Percentiles rank a stretch among this genome's conserved stretches.
Evolutionary conservation across 1,284 basidiomycete species (phyloP).

Genomic region (Tilletia setariae): DNA sequence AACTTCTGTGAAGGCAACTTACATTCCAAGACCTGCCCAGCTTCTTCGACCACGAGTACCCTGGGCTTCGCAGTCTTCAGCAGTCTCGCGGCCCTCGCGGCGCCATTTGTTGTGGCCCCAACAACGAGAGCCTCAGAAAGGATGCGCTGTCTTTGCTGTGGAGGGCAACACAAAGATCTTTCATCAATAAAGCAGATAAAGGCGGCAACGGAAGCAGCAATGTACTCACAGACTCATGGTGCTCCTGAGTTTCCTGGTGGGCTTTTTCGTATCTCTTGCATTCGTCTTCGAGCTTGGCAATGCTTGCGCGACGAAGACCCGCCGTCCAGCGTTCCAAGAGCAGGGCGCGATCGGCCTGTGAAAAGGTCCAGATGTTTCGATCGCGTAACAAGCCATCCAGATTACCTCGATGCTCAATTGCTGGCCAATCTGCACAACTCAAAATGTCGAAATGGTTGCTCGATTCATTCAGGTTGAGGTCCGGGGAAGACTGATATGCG

Average conservation of each 20-base stretch:
- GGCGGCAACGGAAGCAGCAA: too few species aligned
- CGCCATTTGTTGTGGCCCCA: constrained; percentile 45
- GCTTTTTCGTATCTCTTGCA: constrained; percentile 51
- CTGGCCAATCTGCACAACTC: background rate
- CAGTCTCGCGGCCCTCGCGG: constrained; percentile 34
- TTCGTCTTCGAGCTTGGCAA: constrained; percentile 53
- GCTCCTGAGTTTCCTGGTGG: constrained; percentile 52
- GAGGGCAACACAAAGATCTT: background rate
- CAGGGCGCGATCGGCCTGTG: constrained; percentile 55
- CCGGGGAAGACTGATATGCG: too few species aligned
- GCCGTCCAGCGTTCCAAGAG: constrained; percentile 55
- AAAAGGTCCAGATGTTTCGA: constrained; percentile 59
- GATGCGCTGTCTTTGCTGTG: background rate
- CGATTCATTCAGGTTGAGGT: too few species aligned
- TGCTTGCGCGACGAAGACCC: constrained; percentile 54
- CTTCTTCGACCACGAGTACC: constrained; percentile 24
- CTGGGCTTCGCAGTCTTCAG: constrained; percentile 20
- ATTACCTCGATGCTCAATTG: background rate
- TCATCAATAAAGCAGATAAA: too few species aligned
- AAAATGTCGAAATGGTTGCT: constrained; percentile 1
- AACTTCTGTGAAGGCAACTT: background rate
- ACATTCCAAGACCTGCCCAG: constrained; percentile 27
- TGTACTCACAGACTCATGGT: constrained; percentile 6
- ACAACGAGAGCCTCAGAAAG: constrained; percentile 22
- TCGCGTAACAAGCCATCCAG: constrained; percentile 56